A percentile compares a stretch with the other conserved stretches of the same genome.
Evolutionary conservation across 2,329 filamentous ascomycete species (phyloP).

Genomic region (Colletotrichum acutatum): DNA sequence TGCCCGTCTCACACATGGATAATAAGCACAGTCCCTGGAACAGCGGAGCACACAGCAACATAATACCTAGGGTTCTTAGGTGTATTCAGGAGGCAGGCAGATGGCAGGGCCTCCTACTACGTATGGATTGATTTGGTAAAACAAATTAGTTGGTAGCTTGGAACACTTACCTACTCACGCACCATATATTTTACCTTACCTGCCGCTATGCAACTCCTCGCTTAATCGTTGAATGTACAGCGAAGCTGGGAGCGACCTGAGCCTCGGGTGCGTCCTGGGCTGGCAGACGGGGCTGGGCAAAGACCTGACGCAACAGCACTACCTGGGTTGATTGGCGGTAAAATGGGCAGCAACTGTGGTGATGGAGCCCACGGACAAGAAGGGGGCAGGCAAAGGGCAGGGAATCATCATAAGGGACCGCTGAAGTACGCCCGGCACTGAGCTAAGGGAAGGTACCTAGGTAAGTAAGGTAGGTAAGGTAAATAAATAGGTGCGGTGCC

Average conservation of each 20-base stretch:
- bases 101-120: neutral
- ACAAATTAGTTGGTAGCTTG: neutral
- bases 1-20: neutral
- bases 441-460: neutral
- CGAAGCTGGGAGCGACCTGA: neutral
- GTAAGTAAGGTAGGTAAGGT: no score
- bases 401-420: neutral
- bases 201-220: neutral
- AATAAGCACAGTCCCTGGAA: neutral
- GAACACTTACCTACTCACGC: neutral
- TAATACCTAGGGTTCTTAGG: neutral
- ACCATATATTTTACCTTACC: neutral
- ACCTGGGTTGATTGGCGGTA: neutral
- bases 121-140: neutral
- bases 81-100: neutral
- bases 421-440: neutral
- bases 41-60: neutral
- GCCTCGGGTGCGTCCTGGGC: neutral
- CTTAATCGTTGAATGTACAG: neutral
- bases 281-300: neutral
- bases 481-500: neutral
- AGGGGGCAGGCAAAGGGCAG: neutral
- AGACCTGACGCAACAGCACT: neutral
- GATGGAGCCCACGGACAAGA: neutral
- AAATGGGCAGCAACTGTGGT: neutral